Conservation (phyloP, 192 early-diverging fungal genomes). For the Coemansia aciculifera region DNA sequence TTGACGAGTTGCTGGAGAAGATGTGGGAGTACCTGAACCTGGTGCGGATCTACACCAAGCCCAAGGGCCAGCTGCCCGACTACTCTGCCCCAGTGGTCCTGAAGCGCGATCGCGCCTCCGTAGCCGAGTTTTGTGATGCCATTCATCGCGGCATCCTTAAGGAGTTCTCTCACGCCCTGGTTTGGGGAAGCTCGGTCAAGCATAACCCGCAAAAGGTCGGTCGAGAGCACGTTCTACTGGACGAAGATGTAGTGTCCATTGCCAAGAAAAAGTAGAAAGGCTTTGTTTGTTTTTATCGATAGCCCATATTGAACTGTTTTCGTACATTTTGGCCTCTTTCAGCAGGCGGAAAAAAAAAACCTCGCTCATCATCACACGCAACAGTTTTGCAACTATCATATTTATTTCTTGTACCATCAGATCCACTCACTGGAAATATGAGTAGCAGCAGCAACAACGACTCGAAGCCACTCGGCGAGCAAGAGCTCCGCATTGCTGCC, state of each 20-base stretch:
- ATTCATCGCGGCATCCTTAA: slow-evolving; percentile 93
- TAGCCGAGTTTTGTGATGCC: slow-evolving; percentile 94
- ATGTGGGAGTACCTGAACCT: slow-evolving; percentile 80
- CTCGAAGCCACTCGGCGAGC: slow-evolving; percentile 23
- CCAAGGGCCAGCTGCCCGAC: slow-evolving; percentile 94
- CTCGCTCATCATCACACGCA: not conserved
- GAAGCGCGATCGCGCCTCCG: slow-evolving; percentile 61
- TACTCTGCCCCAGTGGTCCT: slow-evolving; percentile 93
- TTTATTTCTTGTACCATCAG: not conserved
- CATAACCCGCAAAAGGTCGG: slow-evolving; percentile 99
- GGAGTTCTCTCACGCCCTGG: slow-evolving; percentile 90
- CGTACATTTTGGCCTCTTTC: not conserved
- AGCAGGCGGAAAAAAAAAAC: not conserved
- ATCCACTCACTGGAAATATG: not conserved
- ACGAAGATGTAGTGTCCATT: slow-evolving; percentile 97
- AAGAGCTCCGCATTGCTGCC: slow-evolving; percentile 45
- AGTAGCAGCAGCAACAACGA: slow-evolving; percentile 10
- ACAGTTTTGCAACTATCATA: not conserved
- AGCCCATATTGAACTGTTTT: not conserved
- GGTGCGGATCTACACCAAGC: slow-evolving; percentile 85
- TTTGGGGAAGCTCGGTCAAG: slow-evolving; percentile 96
- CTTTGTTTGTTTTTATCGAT: not conserved
- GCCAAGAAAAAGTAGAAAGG: slow-evolving; percentile 59
- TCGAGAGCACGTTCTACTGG: slow-evolving; percentile 82
- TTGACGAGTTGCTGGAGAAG: slow-evolving; percentile 91